Evolutionary conservation across 208 protist species (phyloP), one percentile per base, ranked within the genome.

Genomic region (Trypanosoma rangeli): DNA sequence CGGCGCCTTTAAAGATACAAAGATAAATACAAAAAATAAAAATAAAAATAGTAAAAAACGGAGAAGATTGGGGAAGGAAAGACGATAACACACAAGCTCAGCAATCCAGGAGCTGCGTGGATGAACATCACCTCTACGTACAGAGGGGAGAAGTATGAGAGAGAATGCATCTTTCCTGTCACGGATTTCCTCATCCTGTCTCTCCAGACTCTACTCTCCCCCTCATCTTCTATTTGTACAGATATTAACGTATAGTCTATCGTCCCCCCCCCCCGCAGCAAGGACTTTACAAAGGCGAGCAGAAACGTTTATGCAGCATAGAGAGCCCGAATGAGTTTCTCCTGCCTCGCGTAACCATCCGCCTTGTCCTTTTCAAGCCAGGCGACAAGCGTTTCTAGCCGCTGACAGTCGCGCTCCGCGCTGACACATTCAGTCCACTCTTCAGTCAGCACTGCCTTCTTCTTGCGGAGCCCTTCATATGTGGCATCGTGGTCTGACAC

Each of bases 381-480:
- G 10, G 83, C 66, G 0, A 81, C 46, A n/a, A 85, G 66, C 50
- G 58, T 77, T 28, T 73, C 64, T 46, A 90, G 70, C n/a, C 65
- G 72, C 62, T 80, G 68, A 50, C 76, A 86, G 48, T 90, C 81
- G 9, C 66, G 70, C 58, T 86, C 85, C 44, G 76, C 81, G 59
- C 73, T 55, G 1, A 70, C 50, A 56, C 66, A 80, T 46, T 76
- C 74, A 22, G 63, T 50, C n/a, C 79, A 68, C 31, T 83, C 67
- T 33, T 71, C 72, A 9, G 57, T 73, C 22, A 90, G 69, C 29
- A 76, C 68, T 0, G 73, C 15, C 61, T 78, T 78, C 39, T 76
- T 73, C 39, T 63, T 58, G n/a, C 49, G 24, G 1, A 82, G 61
- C 15, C 3, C 52, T 18, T 70, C 56, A 26, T 58, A 68, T 39